Conservation (phyloP, 1,284 basidiomycete genomes). For the Naganishia albida region DNA sequence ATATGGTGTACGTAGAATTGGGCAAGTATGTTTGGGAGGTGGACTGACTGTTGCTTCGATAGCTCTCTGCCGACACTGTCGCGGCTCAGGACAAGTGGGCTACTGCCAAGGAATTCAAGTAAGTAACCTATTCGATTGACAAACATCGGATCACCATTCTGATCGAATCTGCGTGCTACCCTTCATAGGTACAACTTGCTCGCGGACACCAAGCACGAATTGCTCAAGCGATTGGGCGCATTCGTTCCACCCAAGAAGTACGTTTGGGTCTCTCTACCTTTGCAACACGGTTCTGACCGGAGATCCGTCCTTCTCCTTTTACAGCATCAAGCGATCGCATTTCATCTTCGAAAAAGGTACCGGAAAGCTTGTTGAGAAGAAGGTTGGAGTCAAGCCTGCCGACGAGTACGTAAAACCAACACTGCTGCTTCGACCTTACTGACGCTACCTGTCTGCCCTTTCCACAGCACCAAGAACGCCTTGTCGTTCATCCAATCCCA, state of each 20-base stretch:
- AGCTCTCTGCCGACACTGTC: constrained; percentile 47
- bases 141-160: background rate
- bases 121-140: background rate
- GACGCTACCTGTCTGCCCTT: background rate
- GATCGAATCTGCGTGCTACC: background rate
- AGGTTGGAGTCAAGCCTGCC: constrained; percentile 76
- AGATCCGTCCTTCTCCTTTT: background rate
- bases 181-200: constrained; percentile 67
- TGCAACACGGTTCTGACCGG: background rate
- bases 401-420: constrained; percentile 56
- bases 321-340: constrained; percentile 79
- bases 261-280: constrained; percentile 38
- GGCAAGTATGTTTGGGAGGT: too few species aligned
- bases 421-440: background rate
- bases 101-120: constrained; percentile 68
- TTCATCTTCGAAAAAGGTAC: constrained; percentile 82
- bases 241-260: constrained; percentile 66
- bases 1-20: constrained; percentile 66
- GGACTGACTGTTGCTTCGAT: constrained; percentile 5
- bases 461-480: constrained; percentile 16
- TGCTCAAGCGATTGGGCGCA: constrained; percentile 81
- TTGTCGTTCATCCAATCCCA: constrained; percentile 27
- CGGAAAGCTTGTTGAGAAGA: constrained; percentile 78
- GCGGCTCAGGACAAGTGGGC: constrained; percentile 47
- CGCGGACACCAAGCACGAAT: constrained; percentile 76